Base-by-base conservation (phyloP, 1,284 basidiomycete species). In the Takashimella koratensis region DNA sequence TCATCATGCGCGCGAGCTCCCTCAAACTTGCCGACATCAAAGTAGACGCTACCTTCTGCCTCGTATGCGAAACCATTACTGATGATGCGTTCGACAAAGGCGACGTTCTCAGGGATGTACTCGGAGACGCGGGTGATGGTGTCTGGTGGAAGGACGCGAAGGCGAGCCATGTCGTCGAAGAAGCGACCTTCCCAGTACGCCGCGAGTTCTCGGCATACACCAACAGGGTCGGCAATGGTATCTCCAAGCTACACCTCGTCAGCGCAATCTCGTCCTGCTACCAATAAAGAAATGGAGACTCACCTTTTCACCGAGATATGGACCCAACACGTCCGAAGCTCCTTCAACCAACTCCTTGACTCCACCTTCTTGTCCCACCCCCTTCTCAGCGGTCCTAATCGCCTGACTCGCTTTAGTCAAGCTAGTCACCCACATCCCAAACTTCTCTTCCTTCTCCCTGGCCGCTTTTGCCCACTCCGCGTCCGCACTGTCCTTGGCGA, bases 61-160 rank as follows among this genome's bases (percentile, higher is more conserved):
- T 85, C 88, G 73, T 99, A 99, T 3, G 84, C 96, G 68, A 86
- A 98, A 0, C 94, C 95, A 57, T 95, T 94, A 54, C 83, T 77
- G 59, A 96, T 80, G 69, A 98, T 93, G 45, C 82, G 80, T 70
- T 94, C 82, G 20, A 98, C 88, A 70, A 95, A 99, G 1, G 82
- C 75, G 49, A 93, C 89, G 61, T 98, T 92, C 76, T 98, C 94
- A 6, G 93, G 90, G 12, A 99, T 87, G 75, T 93, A 99, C 75
- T 98, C 96, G 16, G 92, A 95, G 13, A 98, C 96, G 40, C 96
- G 86, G 3, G 96, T 98, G 52, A 98, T 78, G 1, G 85, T 91
- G 71, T 94, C 91, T 16, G 96, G 94, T 27, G 86, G 84, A 54
- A 88, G 85, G 48, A 98, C 89, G 58, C 84, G 84, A 24, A 99